These are phyloP conservation scores for Fusarium odoratissimum DNA, from an alignment of 2,329 filamentous ascomycete genomes.

Conservation along the genomic window DNA sequence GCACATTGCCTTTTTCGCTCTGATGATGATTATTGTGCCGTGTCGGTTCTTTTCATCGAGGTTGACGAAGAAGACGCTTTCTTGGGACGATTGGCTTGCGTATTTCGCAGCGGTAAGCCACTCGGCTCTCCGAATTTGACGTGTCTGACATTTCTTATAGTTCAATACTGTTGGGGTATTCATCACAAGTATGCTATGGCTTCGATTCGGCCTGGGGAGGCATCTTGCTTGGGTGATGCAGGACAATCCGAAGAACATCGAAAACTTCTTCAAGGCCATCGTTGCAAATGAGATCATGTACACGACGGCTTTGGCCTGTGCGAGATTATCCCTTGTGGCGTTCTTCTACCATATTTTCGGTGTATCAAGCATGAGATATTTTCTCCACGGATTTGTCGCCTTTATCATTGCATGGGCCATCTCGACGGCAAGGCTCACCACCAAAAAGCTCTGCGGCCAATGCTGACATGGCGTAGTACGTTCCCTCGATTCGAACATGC, in stretches of 20 bases:
- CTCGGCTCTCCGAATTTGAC: rapidly evolving
- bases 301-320: background rate
- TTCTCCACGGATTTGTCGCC: background rate
- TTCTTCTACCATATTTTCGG: constrained; percentile 2
- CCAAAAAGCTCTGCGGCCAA: rapidly evolving
- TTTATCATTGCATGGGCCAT: constrained; percentile 8
- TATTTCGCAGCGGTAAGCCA: background rate
- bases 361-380: constrained; percentile 2
- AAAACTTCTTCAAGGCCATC: constrained; percentile 6
- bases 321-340: background rate
- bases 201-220: background rate
- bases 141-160: background rate
- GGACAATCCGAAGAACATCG: background rate
- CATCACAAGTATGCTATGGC: background rate
- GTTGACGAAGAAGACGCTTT: background rate
- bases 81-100: constrained; percentile 8
- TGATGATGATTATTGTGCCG: background rate
- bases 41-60: background rate
- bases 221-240: background rate
- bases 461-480: background rate
- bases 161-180: background rate
- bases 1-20: background rate
- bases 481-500: constrained; percentile 11
- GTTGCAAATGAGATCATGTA: background rate
- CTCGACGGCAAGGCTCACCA: background rate